phyloP scores from a whole-genome alignment of 129 eudicot genomes.

The Flaveria trinervia region DNA sequence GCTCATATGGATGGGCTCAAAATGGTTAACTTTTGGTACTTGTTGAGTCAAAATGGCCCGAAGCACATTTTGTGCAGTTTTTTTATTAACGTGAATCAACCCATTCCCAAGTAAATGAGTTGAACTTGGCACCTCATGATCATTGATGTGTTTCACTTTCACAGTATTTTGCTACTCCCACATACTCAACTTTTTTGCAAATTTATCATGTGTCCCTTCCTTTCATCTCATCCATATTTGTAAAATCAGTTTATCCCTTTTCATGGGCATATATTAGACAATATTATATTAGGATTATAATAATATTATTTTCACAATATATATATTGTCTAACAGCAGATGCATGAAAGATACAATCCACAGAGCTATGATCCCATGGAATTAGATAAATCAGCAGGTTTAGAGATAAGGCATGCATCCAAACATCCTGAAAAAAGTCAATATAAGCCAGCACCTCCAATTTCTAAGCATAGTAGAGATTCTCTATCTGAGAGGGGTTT shows the following conservation, averaged over 20 bases:
- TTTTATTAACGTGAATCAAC: not conserved
- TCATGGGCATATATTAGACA: conserved; percentile 22
- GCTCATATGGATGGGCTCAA: not conserved
- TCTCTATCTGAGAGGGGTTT: conserved; percentile 41
- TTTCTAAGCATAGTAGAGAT: conserved; percentile 36
- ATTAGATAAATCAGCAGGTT: conserved; percentile 47
- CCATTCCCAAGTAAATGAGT: not conserved
- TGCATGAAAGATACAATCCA: conserved; percentile 46
- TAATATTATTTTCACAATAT: not conserved
- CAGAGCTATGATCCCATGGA: conserved; percentile 41
- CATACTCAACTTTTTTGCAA: not conserved
- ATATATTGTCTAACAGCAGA: conserved; percentile 20
- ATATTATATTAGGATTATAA: not conserved
- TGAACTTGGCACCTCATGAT: not conserved
- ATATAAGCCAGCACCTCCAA: conserved; percentile 36
- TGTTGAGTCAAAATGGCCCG: not conserved
- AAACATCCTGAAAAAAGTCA: conserved; percentile 44
- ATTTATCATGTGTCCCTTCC: not conserved
- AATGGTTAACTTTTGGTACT: not conserved
- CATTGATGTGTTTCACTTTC: conserved; percentile 15
- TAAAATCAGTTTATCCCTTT: conserved; percentile 23
- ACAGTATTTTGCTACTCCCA: not conserved
- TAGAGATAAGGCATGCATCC: conserved; percentile 43
- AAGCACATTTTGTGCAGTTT: not conserved
- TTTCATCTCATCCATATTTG: conserved; percentile 6